Conservation (phyloP, 768 basidiomycete species). For the Mycena metata region DNA sequence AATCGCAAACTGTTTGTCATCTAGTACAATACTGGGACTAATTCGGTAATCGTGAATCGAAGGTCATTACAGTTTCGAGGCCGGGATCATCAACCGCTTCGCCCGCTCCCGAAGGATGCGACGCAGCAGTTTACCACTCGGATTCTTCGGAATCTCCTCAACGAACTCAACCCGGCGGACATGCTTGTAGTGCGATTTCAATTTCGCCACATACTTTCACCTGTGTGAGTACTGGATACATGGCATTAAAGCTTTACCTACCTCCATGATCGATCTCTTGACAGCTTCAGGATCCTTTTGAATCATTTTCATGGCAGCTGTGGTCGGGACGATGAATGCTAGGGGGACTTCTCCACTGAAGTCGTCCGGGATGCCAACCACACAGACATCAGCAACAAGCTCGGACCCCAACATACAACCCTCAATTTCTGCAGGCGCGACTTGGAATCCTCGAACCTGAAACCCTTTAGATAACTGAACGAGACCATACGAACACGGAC, state of each 20-base stretch:
- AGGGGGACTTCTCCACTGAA: conserved; percentile 67
- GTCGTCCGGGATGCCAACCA: conserved; percentile 64
- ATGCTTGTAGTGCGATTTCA: conserved; percentile 11
- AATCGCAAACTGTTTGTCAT: too few species aligned
- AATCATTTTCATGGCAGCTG: conserved; percentile 46
- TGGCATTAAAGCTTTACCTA: not conserved
- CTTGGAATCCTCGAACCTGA: conserved; percentile 45
- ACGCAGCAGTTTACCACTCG: conserved; percentile 18
- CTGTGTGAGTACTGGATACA: not conserved
- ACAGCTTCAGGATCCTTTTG: conserved; percentile 16
- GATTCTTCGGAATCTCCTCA: conserved; percentile 3
- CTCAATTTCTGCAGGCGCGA: conserved; percentile 56
- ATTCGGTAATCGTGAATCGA: too few species aligned
- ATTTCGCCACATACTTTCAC: conserved; percentile 5
- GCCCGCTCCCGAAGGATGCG: conserved; percentile 17
- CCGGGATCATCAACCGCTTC: not conserved
- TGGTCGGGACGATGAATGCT: conserved; percentile 62
- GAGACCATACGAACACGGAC: conserved; percentile 3
- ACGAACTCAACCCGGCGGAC: conserved; percentile 4
- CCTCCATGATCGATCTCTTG: conserved; percentile 23
- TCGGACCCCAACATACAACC: conserved; percentile 58
- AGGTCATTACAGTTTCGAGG: not conserved
- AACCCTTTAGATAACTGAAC: too few species aligned
- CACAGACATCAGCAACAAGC: conserved; percentile 57
- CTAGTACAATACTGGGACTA: too few species aligned